A percentile compares a stretch with the other conserved stretches of the same genome.
Evolutionary conservation across 2,329 filamentous ascomycete genomes (phyloP).

Genomic region (Balansia obtecta): DNA sequence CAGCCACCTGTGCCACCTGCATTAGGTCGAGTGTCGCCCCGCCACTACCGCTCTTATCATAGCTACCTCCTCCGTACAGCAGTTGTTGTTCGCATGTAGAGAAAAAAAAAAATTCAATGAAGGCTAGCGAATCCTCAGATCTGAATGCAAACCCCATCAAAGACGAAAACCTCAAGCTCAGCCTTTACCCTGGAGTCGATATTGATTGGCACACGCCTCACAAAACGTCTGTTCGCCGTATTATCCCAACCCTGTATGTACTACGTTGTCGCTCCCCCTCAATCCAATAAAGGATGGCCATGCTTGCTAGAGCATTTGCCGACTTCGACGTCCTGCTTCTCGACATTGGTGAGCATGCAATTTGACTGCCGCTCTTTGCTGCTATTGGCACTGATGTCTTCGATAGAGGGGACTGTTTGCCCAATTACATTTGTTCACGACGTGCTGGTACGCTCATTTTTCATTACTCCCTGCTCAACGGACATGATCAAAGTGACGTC

Average conservation of each 20-base stretch:
- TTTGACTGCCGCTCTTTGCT: constrained; percentile 2
- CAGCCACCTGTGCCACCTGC: background rate
- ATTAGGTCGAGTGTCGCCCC: background rate
- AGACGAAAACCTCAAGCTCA: background rate
- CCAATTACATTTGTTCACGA: constrained; percentile 78
- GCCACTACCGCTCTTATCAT: constrained; percentile 2
- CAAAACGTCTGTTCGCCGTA: background rate
- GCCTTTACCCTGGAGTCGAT: background rate
- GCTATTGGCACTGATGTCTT: constrained; percentile 2
- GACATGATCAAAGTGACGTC: background rate
- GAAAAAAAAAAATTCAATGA: background rate
- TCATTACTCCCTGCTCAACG: background rate
- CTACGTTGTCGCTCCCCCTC: background rate
- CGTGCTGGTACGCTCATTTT: constrained; percentile 52
- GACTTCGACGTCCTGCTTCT: constrained; percentile 22
- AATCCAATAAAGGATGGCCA: background rate
- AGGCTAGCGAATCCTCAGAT: background rate
- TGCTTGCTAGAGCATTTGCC: constrained; percentile 11
- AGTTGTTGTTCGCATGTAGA: background rate
- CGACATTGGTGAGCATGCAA: constrained; percentile 21
- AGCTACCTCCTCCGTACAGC: background rate
- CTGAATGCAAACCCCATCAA: background rate
- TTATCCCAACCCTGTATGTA: background rate
- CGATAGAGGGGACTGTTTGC: constrained; percentile 66
- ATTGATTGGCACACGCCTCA: background rate